phyloP scores from a whole-genome alignment of 768 basidiomycete genomes.

The Lactarius sp. region DNA sequence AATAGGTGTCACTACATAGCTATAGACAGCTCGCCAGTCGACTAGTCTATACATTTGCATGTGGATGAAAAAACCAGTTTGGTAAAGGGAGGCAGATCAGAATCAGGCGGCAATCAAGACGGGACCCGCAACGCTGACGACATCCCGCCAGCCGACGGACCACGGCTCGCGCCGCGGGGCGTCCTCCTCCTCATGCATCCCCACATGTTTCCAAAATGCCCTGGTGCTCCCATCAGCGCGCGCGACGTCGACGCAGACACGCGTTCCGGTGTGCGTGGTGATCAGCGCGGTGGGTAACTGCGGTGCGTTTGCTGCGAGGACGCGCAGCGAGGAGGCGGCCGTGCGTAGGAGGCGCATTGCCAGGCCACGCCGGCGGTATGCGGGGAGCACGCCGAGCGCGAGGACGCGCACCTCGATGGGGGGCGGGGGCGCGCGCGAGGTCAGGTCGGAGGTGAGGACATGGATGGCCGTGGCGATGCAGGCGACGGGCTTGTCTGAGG shows the following conservation, averaged over 20 bases:
- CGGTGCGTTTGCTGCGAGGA: slow-evolving; percentile 12
- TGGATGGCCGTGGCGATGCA: slow-evolving; percentile 26
- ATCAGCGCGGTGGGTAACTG: slow-evolving; percentile 7
- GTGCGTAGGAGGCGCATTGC: slow-evolving; percentile 40
- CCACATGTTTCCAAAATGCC: slow-evolving; percentile 19
- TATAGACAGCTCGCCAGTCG: not conserved
- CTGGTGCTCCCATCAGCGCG: slow-evolving; percentile 1
- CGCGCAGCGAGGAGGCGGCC: slow-evolving; percentile 30
- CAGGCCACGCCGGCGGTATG: slow-evolving; percentile 40
- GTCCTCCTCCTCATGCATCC: slow-evolving; percentile 13
- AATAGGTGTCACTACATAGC: not conserved
- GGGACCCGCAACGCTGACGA: slow-evolving; percentile 18
- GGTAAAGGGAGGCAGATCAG: not conserved
- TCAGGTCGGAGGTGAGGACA: slow-evolving; percentile 29
- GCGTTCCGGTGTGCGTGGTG: not conserved
- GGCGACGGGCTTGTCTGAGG: slow-evolving; percentile 20
- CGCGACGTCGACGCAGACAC: slow-evolving; percentile 2
- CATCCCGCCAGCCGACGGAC: slow-evolving; percentile 18
- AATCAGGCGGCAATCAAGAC: slow-evolving; percentile 7
- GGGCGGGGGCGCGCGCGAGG: slow-evolving; percentile 39
- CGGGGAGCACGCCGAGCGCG: slow-evolving; percentile 47
- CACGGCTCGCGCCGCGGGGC: slow-evolving; percentile 10
- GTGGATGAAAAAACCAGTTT: not conserved
- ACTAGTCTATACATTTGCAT: not conserved
- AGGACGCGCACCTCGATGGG: slow-evolving; percentile 49